Percentiles rank a stretch among this genome's conserved stretches.
These are phyloP conservation scores for Penicillium corylophilum DNA, from an alignment of 2,329 filamentous ascomycete species.

Conservation along the genomic window DNA sequence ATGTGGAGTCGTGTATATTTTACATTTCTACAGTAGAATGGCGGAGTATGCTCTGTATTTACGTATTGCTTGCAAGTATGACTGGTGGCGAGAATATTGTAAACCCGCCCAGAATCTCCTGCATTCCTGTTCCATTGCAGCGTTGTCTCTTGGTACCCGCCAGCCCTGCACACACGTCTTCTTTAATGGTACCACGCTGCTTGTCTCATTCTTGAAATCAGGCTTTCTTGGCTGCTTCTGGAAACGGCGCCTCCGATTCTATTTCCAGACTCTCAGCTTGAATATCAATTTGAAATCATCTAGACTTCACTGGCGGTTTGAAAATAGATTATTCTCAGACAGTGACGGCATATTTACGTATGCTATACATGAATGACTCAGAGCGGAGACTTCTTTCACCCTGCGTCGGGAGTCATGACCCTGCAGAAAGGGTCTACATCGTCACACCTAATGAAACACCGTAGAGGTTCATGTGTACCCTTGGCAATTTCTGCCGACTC, in stretches of 20 bases:
- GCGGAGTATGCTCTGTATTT: too few relatives aligned
- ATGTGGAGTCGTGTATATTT: too few relatives aligned
- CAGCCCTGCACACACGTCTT: not conserved
- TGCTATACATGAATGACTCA: not conserved
- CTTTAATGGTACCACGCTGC: slow-evolving; percentile 4
- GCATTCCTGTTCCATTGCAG: slow-evolving; percentile 1
- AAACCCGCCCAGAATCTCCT: not conserved
- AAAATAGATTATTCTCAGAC: not conserved
- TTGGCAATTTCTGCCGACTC: not conserved
- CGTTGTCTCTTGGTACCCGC: not conserved
- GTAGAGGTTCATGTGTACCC: too few relatives aligned
- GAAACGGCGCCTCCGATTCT: not conserved
- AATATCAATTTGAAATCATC: not conserved
- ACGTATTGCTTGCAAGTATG: not conserved
- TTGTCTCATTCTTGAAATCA: slow-evolving; percentile 4
- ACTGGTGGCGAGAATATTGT: not conserved
- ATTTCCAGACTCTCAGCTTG: not conserved
- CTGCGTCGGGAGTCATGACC: not conserved
- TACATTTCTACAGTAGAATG: too few relatives aligned
- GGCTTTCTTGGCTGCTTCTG: not conserved
- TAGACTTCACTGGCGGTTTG: not conserved
- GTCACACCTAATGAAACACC: too few relatives aligned
- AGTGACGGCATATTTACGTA: not conserved
- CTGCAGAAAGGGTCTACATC: not conserved
- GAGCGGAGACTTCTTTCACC: not conserved